Evolutionary conservation across 352 stramenopile genomes (phyloP).

Genomic region (Phytophthora syringae): DNA sequence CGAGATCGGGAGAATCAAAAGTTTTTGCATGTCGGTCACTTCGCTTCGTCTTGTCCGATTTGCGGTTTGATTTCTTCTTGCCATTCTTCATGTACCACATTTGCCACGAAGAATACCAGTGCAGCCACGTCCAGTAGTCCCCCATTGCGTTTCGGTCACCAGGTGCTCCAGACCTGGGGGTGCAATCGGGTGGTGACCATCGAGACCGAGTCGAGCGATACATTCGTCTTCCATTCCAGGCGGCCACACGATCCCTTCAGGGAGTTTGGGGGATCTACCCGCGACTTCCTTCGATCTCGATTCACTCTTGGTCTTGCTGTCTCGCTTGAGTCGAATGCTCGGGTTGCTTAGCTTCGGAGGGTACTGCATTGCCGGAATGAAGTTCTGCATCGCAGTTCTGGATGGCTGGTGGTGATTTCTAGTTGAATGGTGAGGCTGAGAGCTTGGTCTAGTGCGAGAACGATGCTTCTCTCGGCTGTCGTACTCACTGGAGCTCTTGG

Average conservation of each 20-base stretch:
- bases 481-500: neutral
- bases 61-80: conserved; percentile 40
- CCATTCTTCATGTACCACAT: conserved; percentile 63
- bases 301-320: conserved; percentile 2
- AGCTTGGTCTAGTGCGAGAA: neutral
- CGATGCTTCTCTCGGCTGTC: conserved; percentile 2
- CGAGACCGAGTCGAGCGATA: conserved; percentile 27
- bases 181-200: conserved; percentile 42
- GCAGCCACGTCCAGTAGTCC: conserved; percentile 74
- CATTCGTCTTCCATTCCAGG: conserved; percentile 57
- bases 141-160: conserved; percentile 57
- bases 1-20: neutral
- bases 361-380: conserved; percentile 1
- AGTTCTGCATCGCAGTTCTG: conserved; percentile 2
- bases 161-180: conserved; percentile 60
- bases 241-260: conserved; percentile 48
- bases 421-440: neutral
- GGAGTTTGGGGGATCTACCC: conserved; percentile 1
- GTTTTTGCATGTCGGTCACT: neutral
- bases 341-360: conserved; percentile 8
- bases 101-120: conserved; percentile 77
- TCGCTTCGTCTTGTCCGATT: conserved; percentile 18
- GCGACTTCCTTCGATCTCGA: neutral
- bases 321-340: neutral
- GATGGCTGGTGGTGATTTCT: neutral